Evolutionary conservation across 805 yeast genomes (phyloP), one percentile per base, ranked within the genome.

Genomic region (Schizosaccharomyces octosporus): DNA sequence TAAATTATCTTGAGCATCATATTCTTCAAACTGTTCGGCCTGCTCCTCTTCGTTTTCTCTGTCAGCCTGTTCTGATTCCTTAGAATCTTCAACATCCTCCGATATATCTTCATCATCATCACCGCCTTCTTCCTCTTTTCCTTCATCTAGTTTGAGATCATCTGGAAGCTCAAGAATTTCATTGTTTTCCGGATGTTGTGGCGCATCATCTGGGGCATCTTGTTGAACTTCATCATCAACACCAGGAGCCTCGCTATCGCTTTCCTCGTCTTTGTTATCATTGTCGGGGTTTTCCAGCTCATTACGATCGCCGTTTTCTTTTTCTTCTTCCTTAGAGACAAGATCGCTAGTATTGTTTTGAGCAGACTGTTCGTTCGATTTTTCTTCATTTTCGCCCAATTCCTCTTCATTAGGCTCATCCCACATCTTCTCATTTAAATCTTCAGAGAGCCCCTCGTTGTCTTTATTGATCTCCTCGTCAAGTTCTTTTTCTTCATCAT

Each of bases 401-500:
- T 65, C 67, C 6, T 71, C 71, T 21, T 69, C 55, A 21, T 63
- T 62, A 21, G 65, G 65, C 5, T 63, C 62, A 32, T 64, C 63
- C 31, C 66, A 66, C 45, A 81, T 80, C 32, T 80, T 80, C 59
- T 78, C 80, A 32, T 88, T 95, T 7, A 89, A 77, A 55, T 87
- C 86, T 69, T 88, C 88, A 67, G 88, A 95, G 68, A 87, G 68
- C 17, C 66, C 66, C 32, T 66, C 85, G 24, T 79, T 77, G 51
- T 19, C 27, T 64, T 80, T 80, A 17, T 83, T 87, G 62, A 81
- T 78, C 13, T 84, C 85, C 69, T 90, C 88, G 67, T 89, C 97
- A 68, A 90, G 93, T 95, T 97, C 90, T 21, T 62, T 95, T 87
- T 87, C 72, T 87, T 90, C 39, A 65, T 89, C 96, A 68, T 89